Evolutionary conservation across 2,329 filamentous ascomycete species (phyloP).

Genomic region (Neobulgaria alba): DNA sequence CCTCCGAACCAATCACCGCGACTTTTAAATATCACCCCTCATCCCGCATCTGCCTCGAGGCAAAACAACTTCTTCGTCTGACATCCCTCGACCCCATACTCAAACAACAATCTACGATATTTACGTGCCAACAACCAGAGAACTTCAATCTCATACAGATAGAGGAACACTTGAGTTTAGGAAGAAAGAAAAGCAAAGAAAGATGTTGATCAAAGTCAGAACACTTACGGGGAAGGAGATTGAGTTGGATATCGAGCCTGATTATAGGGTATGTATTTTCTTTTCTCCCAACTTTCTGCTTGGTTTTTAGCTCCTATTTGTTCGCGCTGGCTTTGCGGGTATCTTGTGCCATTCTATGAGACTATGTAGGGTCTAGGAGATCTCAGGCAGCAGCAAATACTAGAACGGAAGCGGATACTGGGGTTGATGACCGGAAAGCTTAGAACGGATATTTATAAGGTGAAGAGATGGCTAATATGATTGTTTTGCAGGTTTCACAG

Average conservation of each 20-base stretch:
- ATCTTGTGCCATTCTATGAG: no score
- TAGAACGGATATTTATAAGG: no score
- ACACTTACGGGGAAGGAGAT: conserved; percentile 98
- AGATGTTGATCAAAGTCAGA: conserved; percentile 59
- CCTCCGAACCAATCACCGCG: conserved; percentile 3
- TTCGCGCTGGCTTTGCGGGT: no score
- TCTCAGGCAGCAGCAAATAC: no score
- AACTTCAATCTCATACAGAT: background rate
- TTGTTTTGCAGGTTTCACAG: conserved; percentile 60
- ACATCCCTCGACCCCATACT: background rate
- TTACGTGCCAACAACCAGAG: background rate
- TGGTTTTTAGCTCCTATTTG: no score
- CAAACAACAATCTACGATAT: background rate
- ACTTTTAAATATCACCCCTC: background rate
- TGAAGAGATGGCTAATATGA: no score
- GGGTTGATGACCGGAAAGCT: no score
- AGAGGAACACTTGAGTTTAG: background rate
- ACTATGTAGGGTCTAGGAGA: no score
- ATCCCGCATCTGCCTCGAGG: background rate
- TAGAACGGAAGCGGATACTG: no score
- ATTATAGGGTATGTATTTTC: conserved; percentile 71
- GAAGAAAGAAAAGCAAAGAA: background rate
- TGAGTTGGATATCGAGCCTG: conserved; percentile 90
- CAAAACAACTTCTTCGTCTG: background rate
- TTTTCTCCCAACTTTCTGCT: no score